Percentiles rank a stretch among this genome's conserved stretches.
Conservation (phyloP, 352 stramenopile genomes). For the Globisporangium mamillatum region DNA sequence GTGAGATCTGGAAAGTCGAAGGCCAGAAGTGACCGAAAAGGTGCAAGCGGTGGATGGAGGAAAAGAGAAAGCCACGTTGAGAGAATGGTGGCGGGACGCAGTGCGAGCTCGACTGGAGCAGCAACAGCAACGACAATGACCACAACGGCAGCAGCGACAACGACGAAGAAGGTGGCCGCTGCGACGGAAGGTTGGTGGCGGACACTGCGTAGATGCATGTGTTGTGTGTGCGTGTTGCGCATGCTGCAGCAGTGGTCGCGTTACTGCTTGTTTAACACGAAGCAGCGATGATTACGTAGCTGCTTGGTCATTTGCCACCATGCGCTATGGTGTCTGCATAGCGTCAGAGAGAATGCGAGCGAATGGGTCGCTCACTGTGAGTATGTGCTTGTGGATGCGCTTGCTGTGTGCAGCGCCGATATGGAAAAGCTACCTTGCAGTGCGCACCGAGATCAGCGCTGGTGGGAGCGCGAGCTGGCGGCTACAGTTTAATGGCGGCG, state of each 20-base stretch:
- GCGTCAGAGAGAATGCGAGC: not conserved
- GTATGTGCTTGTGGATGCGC: not conserved
- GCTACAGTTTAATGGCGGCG: not conserved
- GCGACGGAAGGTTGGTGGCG: not conserved
- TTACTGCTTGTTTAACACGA: not conserved
- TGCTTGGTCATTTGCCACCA: not conserved
- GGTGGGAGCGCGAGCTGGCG: not conserved
- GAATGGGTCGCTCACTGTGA: not conserved
- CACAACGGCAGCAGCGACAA: not conserved
- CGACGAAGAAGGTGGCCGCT: slow-evolving; percentile 2
- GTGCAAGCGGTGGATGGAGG: not conserved
- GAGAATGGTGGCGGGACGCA: not conserved
- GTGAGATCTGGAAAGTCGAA: too few relatives aligned
- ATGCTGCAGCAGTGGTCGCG: too few relatives aligned
- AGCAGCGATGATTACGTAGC: slow-evolving; percentile 2
- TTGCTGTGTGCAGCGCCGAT: slow-evolving; percentile 36
- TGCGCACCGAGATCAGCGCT: slow-evolving; percentile 26
- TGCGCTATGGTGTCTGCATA: not conserved
- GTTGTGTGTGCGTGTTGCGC: not conserved
- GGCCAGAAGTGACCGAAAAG: slow-evolving; percentile 1
- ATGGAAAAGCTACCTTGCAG: slow-evolving; percentile 65
- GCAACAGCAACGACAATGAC: not conserved
- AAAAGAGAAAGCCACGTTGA: not conserved
- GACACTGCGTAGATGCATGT: too few relatives aligned
- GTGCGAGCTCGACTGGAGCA: not conserved